These are phyloP conservation scores for Macadamia tetraphylla DNA, from an alignment of 164 flowering plant genomes.

Conservation along the genomic window DNA sequence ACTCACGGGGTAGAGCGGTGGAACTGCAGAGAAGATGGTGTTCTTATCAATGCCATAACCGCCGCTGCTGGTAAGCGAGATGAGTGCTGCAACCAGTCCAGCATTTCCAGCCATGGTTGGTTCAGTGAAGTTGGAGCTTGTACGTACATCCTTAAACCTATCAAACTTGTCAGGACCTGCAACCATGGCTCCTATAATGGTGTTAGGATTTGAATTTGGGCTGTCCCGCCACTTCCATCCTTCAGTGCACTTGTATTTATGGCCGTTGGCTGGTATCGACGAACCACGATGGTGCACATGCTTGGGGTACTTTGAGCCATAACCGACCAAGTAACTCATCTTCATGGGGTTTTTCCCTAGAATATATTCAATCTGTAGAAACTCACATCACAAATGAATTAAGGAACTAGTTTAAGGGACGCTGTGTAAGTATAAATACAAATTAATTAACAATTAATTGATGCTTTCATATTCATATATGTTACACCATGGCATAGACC, in stretches of 20 bases:
- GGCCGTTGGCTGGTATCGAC: conserved; percentile 50
- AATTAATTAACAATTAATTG: too few relatives aligned
- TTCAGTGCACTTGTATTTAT: conserved; percentile 49
- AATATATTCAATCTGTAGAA: conserved; percentile 57
- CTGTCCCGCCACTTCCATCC: conserved; percentile 63
- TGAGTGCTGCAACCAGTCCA: conserved; percentile 81
- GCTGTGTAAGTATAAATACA: too few relatives aligned
- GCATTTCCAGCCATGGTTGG: conserved; percentile 88
- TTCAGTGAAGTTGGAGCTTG: conserved; percentile 51
- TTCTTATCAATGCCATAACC: conserved; percentile 35
- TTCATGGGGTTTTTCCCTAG: conserved; percentile 71
- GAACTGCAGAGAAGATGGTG: conserved; percentile 57
- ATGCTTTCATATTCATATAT: too few relatives aligned
- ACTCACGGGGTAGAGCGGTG: conserved; percentile 42
- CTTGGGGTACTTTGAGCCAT: conserved; percentile 56
- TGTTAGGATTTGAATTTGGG: conserved; percentile 52
- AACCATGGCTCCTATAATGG: conserved; percentile 84
- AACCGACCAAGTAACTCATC: conserved; percentile 82
- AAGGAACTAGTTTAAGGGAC: too few relatives aligned
- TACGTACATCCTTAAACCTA: conserved; percentile 47
- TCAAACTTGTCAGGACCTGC: conserved; percentile 77
- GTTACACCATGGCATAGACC: too few relatives aligned
- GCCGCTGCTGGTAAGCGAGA: conserved; percentile 46
- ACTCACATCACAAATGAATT: too few relatives aligned
- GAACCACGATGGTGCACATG: conserved; percentile 84